Conservation (phyloP, 106 monocot genomes). For the Iris macrosiphon region DNA sequence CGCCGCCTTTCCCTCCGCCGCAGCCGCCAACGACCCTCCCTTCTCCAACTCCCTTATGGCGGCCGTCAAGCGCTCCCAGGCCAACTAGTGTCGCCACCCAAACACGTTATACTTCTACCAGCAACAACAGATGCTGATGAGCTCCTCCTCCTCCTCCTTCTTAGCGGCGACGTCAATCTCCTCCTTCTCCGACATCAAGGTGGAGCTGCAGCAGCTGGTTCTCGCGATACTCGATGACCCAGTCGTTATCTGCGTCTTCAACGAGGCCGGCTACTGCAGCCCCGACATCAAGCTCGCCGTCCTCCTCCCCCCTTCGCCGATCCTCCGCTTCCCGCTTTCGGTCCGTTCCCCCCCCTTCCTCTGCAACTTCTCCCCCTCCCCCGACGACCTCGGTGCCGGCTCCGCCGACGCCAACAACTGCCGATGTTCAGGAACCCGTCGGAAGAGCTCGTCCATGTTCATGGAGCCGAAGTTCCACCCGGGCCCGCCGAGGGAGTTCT, state of each 20-base stretch:
- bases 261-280: conserved; percentile 67
- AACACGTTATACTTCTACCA: conserved; percentile 87
- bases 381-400: conserved; percentile 21
- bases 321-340: conserved; percentile 40
- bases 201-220: conserved; percentile 68
- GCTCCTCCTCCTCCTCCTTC: conserved; percentile 2
- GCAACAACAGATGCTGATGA: conserved; percentile 23
- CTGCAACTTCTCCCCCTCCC: conserved; percentile 34
- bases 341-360: conserved; percentile 49
- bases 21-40: conserved; percentile 40
- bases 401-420: too few species aligned
- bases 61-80: conserved; percentile 96
- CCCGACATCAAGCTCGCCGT: conserved; percentile 55
- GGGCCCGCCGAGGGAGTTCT: too few species aligned
- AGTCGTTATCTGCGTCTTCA: conserved; percentile 51
- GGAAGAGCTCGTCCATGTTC: too few species aligned
- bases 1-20: neutral
- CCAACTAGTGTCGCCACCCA: conserved; percentile 82
- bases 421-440: too few species aligned
- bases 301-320: conserved; percentile 43
- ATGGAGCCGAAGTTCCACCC: too few species aligned
- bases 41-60: conserved; percentile 98
- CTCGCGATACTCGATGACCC: conserved; percentile 70
- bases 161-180: too few species aligned
- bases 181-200: conserved; percentile 41